phyloP scores from a whole-genome alignment of 2,329 filamentous ascomycete genomes.

The Phyllosticta citrichinensis region DNA sequence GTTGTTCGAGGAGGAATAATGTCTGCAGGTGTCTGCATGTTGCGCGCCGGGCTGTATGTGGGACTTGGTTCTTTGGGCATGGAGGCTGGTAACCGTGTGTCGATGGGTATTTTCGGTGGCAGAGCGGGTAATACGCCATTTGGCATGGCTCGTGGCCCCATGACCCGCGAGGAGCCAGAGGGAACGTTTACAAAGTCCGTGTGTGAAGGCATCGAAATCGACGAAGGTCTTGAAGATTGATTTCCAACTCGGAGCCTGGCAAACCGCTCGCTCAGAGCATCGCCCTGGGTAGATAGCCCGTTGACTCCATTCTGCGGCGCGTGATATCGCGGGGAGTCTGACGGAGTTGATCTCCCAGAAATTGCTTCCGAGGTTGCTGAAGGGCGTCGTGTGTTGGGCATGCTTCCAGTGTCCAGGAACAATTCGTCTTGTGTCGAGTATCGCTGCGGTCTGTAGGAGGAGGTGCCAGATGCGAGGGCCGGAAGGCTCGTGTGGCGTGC shows the following conservation, averaged over 20 bases:
- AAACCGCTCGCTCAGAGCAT: slow-evolving; percentile 29
- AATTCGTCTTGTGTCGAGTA: slow-evolving; percentile 11
- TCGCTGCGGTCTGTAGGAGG: slow-evolving; percentile 1
- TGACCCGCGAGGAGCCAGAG: not conserved
- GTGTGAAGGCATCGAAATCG: slow-evolving; percentile 33
- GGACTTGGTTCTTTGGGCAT: slow-evolving; percentile 64
- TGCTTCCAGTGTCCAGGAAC: slow-evolving; percentile 12
- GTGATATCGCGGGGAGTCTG: slow-evolving; percentile 30
- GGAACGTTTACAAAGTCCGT: slow-evolving; percentile 21
- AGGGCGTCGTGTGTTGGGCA: slow-evolving; percentile 11
- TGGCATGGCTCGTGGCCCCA: slow-evolving; percentile 33
- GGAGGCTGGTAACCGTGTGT: slow-evolving; percentile 42
- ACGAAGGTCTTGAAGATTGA: slow-evolving; percentile 9
- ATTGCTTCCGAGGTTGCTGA: slow-evolving; percentile 17
- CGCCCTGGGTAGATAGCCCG: slow-evolving; percentile 7
- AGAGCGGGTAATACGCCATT: slow-evolving; percentile 23
- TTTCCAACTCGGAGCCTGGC: slow-evolving; percentile 19
- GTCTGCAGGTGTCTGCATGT: slow-evolving; percentile 55
- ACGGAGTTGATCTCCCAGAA: slow-evolving; percentile 16
- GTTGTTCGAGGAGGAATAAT: slow-evolving; percentile 57
- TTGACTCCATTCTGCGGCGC: slow-evolving; percentile 35
- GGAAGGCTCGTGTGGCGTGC: not conserved
- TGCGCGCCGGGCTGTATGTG: slow-evolving; percentile 68
- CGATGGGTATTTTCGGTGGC: slow-evolving; percentile 39
- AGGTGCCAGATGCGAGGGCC: not conserved